phyloP scores from a whole-genome alignment of 2,329 filamentous ascomycete genomes.

The Ascochyta clinopodiicola region DNA sequence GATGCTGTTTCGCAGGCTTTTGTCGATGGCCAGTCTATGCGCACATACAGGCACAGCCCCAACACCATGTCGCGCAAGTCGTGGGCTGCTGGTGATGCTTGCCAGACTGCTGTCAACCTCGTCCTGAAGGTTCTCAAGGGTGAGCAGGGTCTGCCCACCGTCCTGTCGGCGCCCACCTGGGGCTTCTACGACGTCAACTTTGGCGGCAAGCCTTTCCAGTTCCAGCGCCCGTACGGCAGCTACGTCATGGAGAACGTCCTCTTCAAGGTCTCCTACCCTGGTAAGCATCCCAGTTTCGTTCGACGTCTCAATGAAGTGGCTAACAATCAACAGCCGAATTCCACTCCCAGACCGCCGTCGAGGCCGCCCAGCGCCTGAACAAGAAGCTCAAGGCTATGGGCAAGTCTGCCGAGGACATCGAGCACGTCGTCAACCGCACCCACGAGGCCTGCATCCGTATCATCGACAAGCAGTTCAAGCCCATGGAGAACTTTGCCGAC shows the following conservation, averaged over 20 bases:
- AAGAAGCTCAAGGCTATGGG: conserved; percentile 80
- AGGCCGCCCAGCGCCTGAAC: conserved; percentile 89
- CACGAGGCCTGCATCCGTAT: conserved; percentile 99
- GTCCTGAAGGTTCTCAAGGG: conserved; percentile 90
- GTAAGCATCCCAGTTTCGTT: conserved; percentile 57
- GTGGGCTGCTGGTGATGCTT: conserved; percentile 98
- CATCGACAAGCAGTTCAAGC: conserved; percentile 99
- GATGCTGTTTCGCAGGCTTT: conserved; percentile 97
- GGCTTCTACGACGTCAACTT: conserved; percentile 99
- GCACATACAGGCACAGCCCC: conserved; percentile 95
- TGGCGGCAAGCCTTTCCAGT: conserved; percentile 88
- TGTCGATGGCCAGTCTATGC: conserved; percentile 94
- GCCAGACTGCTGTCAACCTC: conserved; percentile 91
- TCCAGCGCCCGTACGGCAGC: conserved; percentile 94
- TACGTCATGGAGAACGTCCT: conserved; percentile 99
- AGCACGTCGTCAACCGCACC: conserved; percentile 89
- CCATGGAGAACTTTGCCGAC: conserved; percentile 99
- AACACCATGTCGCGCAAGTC: conserved; percentile 99
- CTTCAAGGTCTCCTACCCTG: conserved; percentile 99
- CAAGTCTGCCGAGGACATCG: conserved; percentile 90
- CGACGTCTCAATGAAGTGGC: neutral
- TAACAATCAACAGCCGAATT: conserved; percentile 72
- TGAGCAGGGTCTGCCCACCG: conserved; percentile 88
- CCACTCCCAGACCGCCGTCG: conserved; percentile 97
- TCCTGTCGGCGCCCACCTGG: conserved; percentile 91